A percentile compares a stretch with the other conserved stretches of the same genome.
Evolutionary conservation across 306 rosid species (phyloP).

Genomic region (Glycine tomentella): DNA sequence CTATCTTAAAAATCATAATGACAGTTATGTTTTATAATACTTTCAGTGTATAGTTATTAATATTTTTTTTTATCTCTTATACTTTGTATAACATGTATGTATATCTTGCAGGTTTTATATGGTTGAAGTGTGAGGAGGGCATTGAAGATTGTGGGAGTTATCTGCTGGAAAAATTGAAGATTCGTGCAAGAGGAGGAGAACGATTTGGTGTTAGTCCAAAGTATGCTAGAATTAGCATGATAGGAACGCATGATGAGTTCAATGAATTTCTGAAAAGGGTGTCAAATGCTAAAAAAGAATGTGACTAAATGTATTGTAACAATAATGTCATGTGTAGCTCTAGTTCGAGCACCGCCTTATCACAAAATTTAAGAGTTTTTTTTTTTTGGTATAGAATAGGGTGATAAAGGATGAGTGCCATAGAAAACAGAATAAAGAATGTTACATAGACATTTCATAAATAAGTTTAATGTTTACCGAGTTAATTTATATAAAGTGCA

Average conservation of each 20-base stretch:
- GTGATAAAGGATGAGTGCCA: constrained; percentile 7
- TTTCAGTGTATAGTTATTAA: neutral
- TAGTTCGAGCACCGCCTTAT: constrained; percentile 12
- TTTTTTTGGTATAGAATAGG: neutral
- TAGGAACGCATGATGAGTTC: constrained; percentile 58
- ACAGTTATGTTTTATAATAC: too few species aligned
- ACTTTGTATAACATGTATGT: constrained; percentile 28
- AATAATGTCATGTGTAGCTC: constrained; percentile 40
- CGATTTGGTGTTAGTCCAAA: constrained; percentile 64
- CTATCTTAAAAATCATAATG: too few species aligned
- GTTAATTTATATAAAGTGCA: too few species aligned
- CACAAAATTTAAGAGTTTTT: constrained; percentile 53
- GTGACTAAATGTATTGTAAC: constrained; percentile 20
- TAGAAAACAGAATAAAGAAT: constrained; percentile 17
- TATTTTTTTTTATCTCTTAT: neutral
- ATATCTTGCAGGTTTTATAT: constrained; percentile 64
- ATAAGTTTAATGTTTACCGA: neutral
- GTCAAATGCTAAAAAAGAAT: constrained; percentile 37
- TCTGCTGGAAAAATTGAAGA: constrained; percentile 56
- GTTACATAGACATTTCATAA: neutral
- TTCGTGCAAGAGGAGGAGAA: constrained; percentile 61
- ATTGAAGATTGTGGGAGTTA: constrained; percentile 56
- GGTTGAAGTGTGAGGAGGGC: constrained; percentile 71
- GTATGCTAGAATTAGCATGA: constrained; percentile 66
- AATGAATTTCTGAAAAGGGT: constrained; percentile 57